Conservation (phyloP, 139 green algal species). For the Penium margaritaceum region DNA sequence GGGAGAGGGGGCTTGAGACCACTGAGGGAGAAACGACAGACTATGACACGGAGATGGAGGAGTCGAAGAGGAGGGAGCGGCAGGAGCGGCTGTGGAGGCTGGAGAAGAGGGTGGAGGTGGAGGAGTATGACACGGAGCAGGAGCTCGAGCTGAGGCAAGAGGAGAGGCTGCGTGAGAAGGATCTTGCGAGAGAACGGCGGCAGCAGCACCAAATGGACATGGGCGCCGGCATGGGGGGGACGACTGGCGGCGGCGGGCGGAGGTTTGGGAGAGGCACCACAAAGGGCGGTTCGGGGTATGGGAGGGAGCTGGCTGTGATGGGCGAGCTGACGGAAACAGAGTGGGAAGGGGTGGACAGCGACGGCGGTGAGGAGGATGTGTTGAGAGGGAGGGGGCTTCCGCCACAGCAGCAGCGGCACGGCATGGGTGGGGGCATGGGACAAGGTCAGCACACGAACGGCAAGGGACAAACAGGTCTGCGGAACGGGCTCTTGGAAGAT, state of each 20-base stretch:
- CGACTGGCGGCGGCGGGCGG: background rate
- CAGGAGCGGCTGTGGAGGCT: background rate
- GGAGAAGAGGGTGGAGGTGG: conserved; percentile 1
- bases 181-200: background rate
- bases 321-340: background rate
- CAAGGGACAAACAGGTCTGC: too few relatives aligned
- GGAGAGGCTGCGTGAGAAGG: background rate
- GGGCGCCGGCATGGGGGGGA: background rate
- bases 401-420: too few relatives aligned
- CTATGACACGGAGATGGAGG: conserved; percentile 5
- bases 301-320: background rate
- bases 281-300: conserved; percentile 4
- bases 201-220: too few relatives aligned
- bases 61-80: conserved; percentile 11
- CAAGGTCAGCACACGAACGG: too few relatives aligned
- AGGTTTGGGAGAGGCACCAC: background rate
- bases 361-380: background rate
- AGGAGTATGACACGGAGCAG: conserved; percentile 5
- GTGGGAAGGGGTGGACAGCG: conserved; percentile 1
- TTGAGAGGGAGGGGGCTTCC: too few relatives aligned
- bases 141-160: background rate
- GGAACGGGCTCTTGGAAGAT: too few relatives aligned
- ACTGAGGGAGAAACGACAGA: background rate
- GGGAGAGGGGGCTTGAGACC: background rate
- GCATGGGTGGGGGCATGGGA: too few relatives aligned